Evolutionary conservation across 129 eudicot species (phyloP).

Genomic region (Pseudognaphalium luteoalbum): DNA sequence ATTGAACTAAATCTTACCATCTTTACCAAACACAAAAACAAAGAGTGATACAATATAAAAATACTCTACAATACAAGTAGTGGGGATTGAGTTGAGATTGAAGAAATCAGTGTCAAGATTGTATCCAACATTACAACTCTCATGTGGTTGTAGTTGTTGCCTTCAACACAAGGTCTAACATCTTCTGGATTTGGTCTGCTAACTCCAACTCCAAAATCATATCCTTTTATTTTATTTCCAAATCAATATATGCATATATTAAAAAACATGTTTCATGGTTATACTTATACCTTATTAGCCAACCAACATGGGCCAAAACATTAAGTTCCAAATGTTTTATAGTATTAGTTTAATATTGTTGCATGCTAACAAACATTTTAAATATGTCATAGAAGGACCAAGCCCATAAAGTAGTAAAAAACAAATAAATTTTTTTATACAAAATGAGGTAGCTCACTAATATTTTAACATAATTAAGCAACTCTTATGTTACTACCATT

Average conservation of each 20-base stretch:
- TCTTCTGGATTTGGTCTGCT: conserved; percentile 31
- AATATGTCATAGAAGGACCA: background rate
- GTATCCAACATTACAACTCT: conserved; percentile 24
- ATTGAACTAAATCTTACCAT: background rate
- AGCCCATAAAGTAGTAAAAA: background rate
- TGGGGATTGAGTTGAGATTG: conserved; percentile 21
- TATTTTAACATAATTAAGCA: background rate
- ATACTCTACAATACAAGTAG: conserved; percentile 1
- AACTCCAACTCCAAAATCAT: conserved; percentile 27
- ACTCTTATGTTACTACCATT: background rate
- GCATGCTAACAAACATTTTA: background rate
- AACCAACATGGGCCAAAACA: conserved; percentile 14
- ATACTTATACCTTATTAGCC: background rate
- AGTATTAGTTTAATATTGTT: background rate
- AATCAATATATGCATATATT: background rate
- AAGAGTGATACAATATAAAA: background rate
- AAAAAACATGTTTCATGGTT: background rate
- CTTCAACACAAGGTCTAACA: conserved; percentile 27
- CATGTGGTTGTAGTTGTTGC: conserved; percentile 34
- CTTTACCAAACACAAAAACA: background rate
- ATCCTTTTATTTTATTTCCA: background rate
- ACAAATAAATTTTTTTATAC: background rate
- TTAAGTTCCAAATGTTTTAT: background rate
- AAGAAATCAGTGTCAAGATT: conserved; percentile 20
- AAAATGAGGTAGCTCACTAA: background rate